Base-by-base conservation (phyloP, 805 yeast genomes). In the Phaffomyces antillensis region DNA sequence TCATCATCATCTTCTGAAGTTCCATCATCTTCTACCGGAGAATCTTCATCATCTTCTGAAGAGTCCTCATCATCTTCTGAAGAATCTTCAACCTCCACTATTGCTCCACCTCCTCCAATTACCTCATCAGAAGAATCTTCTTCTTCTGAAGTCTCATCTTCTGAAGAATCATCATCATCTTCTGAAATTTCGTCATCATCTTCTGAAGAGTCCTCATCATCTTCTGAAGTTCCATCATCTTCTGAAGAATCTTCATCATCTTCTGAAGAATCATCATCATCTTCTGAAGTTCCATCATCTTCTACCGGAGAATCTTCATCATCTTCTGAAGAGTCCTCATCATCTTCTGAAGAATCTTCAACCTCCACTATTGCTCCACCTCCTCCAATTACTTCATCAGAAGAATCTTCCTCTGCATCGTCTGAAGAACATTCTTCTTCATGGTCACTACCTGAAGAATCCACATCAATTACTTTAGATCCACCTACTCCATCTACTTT, bases 11-110 rank as follows among this genome's bases (percentile, higher is more conserved):
- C n/a, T 15, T n/a, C 33, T 31, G 33, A 13, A 31, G 16, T 5
- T 15, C 1, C 15, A 13, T 18, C 43, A 6, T 25, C 42, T 1
- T 28, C 46, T 17, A 30, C 44, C 17, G 38, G 16, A 20, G n/a
- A 8, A 12, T 18, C 40, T 20, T 31, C 47, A 17, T 30, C 47
- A 9, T 20, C 23, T 23, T 26, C 37, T 30, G 34, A 25, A 18
- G 34, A 28, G 6, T 6, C 40, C 8, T 31, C 46, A n/a, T 31
- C 42, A 20, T 26, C 43, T 8, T 33, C 48, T 28, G 46, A 35
- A 25, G 23, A 20, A 20, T 20, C 20, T n/a, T 16, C 34, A 42
- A 12, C 17, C 41, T 26, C 35, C 20, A 13, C n/a, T 36, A 36
- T 32, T 26, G 30, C 12, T 26, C 23, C 23, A 20, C 23, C 23